Evolutionary conservation across 495 filamentous ascomycete genomes (phyloP), one percentile per base, ranked within the genome.

Genomic region (Cercophora samala): DNA sequence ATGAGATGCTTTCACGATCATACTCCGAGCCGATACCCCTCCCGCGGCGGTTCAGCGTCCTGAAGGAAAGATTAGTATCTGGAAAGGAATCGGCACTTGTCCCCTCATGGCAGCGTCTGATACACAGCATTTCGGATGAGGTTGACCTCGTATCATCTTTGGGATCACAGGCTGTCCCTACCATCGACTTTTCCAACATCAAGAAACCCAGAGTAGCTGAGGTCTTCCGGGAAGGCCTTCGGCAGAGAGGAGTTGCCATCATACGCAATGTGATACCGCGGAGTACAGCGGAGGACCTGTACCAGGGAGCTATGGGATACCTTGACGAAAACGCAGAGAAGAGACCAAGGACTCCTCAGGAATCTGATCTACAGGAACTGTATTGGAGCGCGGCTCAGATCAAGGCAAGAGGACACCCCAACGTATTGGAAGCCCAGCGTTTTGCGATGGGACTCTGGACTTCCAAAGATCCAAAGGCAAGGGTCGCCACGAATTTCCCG

Each of bases 381-480:
- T 97, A 93, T 77, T 97, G 93, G 93, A 88, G 89, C 3, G 87
- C 87, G 9, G 77, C 87, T 1, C 91, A 95, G 72, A 81, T 91
- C 24, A 83, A 87, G 58, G 91, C 93, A 5, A 85, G 93, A 11
- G 86, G 86, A 0, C 89, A 97, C 75, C 85, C 90, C 13, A 89
- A 90, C 63, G 63, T 96, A 61, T 81, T 96, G 15, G 78, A 83
- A 18, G 83, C 91, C 0, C 91, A 96, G 71, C 80, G 80, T 21
- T 94, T 94, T 72, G 80, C 91, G 23, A 91, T 95, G 84, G 81
- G 83, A 78, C 87, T 68, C 37, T 96, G 92, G 93, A 86, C 91
- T 72, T 89, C 88, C 0, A 85, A 80, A 25, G 84, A 93, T 67
- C 85, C 86, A 2, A 69, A 79, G 13, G 86, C 88, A 1, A 81